phyloP scores from a whole-genome alignment of 768 basidiomycete species.

The Mycena floridula region DNA sequence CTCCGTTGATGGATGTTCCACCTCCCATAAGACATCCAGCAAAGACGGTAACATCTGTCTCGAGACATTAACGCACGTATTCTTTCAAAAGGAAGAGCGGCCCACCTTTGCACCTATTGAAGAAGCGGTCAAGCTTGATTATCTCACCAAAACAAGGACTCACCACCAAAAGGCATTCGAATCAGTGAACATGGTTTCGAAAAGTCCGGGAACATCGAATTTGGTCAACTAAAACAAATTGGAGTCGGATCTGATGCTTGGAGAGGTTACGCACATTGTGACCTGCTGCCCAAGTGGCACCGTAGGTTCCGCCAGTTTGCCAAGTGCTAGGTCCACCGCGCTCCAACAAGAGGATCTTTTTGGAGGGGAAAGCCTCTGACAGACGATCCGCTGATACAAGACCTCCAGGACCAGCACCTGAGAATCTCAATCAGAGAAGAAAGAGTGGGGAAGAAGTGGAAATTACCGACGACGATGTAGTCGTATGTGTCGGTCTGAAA shows the following conservation, averaged over 20 bases:
- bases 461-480: slow-evolving; percentile 27
- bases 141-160: too few species aligned
- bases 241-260: not conserved
- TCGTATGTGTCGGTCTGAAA: slow-evolving; percentile 28
- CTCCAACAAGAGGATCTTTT: slow-evolving; percentile 57
- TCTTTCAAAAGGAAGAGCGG: not conserved
- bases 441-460: slow-evolving; percentile 12
- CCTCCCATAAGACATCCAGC: slow-evolving; percentile 62
- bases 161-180: slow-evolving; percentile 55
- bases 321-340: slow-evolving; percentile 58
- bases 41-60: slow-evolving; percentile 50
- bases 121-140: too few species aligned
- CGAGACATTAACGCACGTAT: not conserved
- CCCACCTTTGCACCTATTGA: slow-evolving; percentile 56
- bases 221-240: slow-evolving; percentile 44
- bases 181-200: slow-evolving; percentile 61
- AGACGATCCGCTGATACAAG: slow-evolving; percentile 54
- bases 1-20: slow-evolving; percentile 59
- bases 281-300: slow-evolving; percentile 42
- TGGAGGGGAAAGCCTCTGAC: slow-evolving; percentile 46
- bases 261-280: slow-evolving; percentile 28
- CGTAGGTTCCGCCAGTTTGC: slow-evolving; percentile 53
- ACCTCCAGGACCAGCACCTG: slow-evolving; percentile 55
- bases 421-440: slow-evolving; percentile 31
- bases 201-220: slow-evolving; percentile 60